Evolutionary conservation across 1,284 basidiomycete genomes (phyloP), one percentile per base, ranked within the genome.

Genomic region (Moniliella sp.): DNA sequence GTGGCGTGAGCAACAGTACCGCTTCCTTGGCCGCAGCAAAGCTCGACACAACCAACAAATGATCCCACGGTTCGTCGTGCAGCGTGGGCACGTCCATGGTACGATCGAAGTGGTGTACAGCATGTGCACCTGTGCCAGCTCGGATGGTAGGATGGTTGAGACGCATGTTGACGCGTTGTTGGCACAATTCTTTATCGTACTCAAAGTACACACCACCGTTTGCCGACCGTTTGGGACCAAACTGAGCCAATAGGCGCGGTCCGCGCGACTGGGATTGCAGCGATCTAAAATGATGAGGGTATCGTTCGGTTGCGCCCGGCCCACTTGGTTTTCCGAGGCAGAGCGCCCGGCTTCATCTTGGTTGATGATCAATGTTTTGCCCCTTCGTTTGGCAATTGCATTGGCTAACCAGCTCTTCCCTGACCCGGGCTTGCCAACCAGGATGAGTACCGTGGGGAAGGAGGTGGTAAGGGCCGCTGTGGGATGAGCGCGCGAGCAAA

Each of bases 361-460:
- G 17, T 72, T 66, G 30, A 64, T 54, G 4, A 49, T 54, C 66
- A 68, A 69, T 3, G 53, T 27, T 30, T 34, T 9, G 39, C 43
- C 4, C 63, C 60, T 36, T 69, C 61, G 14, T 71, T 62, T 7
- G 64, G 64, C 4, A 66, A 37, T 31, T 17, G 30, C 30, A 11
- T 13, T 25, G 12, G 30, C 30, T 11, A 31, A 64, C 64, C 66
- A 70, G 3, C 69, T 69, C 52, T 74, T 74, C 23, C 72, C 72
- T 2, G 70, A 68, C 1, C 71, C 72, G 1, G 72, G 70, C 2
- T 71, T 63, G 4, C 72, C 72, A 7, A 72, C 67, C 7, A 73
- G 57, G 12, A 74, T 36, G 45, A 71, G 62, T 3, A 73, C 49
- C 35, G 15, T 9, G 1, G 3, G 25, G n/a, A 9, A 13, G 23